Evolutionary conservation across 2,329 filamentous ascomycete species (phyloP).

Genomic region (Colletotrichum endophyticum): DNA sequence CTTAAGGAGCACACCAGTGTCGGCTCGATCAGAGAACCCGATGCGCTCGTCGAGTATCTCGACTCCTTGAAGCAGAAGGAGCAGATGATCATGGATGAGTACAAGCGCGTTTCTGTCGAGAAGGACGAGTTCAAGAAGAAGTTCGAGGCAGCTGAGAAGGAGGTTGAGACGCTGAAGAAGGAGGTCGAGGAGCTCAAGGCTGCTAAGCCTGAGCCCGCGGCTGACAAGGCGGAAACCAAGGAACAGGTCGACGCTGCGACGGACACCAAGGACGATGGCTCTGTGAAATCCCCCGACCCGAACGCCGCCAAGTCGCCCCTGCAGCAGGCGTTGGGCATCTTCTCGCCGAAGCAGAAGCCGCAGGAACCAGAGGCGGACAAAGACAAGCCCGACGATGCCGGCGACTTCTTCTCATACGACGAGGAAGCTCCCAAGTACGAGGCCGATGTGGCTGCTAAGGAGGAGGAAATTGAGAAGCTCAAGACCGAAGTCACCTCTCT

Average conservation of each 20-base stretch:
- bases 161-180: constrained; percentile 61
- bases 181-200: constrained; percentile 58
- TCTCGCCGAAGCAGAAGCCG: constrained; percentile 52
- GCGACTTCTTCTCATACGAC: constrained; percentile 93
- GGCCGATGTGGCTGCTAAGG: constrained; percentile 71
- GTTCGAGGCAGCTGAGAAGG: constrained; percentile 69
- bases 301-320: constrained; percentile 50
- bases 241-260: constrained; percentile 18
- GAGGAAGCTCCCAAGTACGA: constrained; percentile 85
- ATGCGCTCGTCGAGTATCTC: constrained; percentile 86
- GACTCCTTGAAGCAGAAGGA: constrained; percentile 84
- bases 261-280: constrained; percentile 29
- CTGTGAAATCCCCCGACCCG: constrained; percentile 23
- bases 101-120: constrained; percentile 85
- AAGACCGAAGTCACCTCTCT: constrained; percentile 71
- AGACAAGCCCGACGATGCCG: constrained; percentile 35
- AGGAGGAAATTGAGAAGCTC: constrained; percentile 73
- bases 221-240: constrained; percentile 29
- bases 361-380: constrained; percentile 31
- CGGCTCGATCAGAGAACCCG: constrained; percentile 84
- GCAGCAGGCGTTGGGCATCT: constrained; percentile 52
- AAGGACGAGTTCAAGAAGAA: constrained; percentile 82
- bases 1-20: constrained; percentile 92
- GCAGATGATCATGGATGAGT: constrained; percentile 92
- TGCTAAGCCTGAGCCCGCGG: constrained; percentile 30